These are phyloP conservation scores for Phalaenopsis equestris DNA, from an alignment of 106 monocot genomes.

Conservation along the genomic window DNA sequence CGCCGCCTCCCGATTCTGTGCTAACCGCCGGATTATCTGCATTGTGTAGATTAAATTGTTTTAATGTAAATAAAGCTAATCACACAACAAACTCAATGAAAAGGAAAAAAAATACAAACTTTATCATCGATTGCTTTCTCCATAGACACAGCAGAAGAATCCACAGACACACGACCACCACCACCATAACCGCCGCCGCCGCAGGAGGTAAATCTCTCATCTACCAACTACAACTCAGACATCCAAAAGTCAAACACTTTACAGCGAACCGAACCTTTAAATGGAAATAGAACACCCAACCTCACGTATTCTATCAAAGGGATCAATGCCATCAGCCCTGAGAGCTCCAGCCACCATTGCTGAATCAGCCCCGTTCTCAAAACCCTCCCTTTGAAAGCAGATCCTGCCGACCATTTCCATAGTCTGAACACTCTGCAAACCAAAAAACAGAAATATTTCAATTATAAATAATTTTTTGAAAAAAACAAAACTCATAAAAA, in stretches of 20 bases:
- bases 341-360: constrained; percentile 39
- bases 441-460: background rate
- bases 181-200: constrained; percentile 2
- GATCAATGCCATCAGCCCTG: constrained; percentile 41
- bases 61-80: background rate
- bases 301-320: constrained; percentile 25
- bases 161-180: constrained; percentile 11
- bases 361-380: constrained; percentile 80
- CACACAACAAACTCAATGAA: background rate
- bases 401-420: constrained; percentile 24
- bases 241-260: background rate
- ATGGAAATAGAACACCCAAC: background rate
- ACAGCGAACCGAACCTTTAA: background rate
- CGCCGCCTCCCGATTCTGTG: constrained; percentile 72
- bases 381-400: constrained; percentile 18
- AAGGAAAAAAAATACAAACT: constrained; percentile 17
- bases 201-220: constrained; percentile 17
- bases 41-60: background rate
- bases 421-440: constrained; percentile 25
- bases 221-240: constrained; percentile 7
- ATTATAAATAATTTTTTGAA: too few relatives aligned
- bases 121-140: constrained; percentile 51
- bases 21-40: constrained; percentile 45
- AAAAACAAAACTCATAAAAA: constrained; percentile 2
- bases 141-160: constrained; percentile 31